phyloP scores from a whole-genome alignment of 2,329 filamentous ascomycete species.

The Ceratocystis variospora region DNA sequence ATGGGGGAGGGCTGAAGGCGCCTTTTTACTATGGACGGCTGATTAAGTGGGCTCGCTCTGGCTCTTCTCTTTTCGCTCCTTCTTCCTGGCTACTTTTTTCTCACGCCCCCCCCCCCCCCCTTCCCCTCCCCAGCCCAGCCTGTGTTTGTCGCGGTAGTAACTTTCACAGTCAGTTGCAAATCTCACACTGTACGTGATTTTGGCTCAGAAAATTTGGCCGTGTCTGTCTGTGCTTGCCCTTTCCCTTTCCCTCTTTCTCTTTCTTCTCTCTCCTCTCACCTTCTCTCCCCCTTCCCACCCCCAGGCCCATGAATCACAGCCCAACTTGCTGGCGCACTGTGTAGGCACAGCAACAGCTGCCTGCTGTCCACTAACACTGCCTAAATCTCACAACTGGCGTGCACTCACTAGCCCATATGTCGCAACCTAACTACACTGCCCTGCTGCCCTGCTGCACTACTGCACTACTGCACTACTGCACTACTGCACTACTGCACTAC shows the following conservation, averaged over 20 bases:
- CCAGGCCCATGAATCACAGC: neutral
- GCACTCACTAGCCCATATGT: neutral
- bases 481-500: too few relatives aligned
- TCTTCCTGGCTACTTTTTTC: too few relatives aligned
- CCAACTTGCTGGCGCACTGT: neutral
- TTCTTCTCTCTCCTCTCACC: neutral
- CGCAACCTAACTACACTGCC: neutral
- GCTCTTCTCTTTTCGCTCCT: neutral
- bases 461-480: too few relatives aligned
- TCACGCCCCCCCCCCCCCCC: too few relatives aligned
- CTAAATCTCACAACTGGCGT: neutral
- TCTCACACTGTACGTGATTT: conserved; percentile 17
- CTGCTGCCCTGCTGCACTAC: too few relatives aligned
- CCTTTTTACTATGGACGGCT: conserved; percentile 54
- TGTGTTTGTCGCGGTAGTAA: conserved; percentile 18
- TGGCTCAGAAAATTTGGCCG: neutral
- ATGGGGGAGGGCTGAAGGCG: conserved; percentile 40
- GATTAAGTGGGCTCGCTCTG: conserved; percentile 35
- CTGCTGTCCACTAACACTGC: too few relatives aligned
- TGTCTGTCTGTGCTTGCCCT: conserved; percentile 6
- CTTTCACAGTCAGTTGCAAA: neutral
- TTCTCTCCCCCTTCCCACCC: neutral
- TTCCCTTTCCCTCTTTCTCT: neutral
- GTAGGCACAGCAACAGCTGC: neutral
- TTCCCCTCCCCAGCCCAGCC: neutral